Evolutionary conservation across 495 filamentous ascomycete species (phyloP).

Genomic region (Aspergillus indologenus): DNA sequence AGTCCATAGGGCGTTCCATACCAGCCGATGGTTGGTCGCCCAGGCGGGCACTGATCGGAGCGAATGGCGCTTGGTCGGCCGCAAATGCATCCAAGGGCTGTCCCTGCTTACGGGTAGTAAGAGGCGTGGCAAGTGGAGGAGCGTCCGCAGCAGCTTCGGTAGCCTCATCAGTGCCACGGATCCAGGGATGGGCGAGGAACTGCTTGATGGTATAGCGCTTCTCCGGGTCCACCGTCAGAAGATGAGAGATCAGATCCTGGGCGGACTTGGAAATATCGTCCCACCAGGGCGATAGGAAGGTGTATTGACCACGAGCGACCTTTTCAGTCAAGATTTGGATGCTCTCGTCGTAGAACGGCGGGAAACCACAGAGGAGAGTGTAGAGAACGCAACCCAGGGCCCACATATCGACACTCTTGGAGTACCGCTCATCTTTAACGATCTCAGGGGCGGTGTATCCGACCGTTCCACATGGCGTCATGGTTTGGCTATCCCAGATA

Average conservation of each 20-base stretch:
- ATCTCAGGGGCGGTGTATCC: constrained; percentile 99
- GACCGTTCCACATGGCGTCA: constrained; percentile 97
- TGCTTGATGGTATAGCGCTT: constrained; percentile 83
- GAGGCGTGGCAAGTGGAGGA: constrained; percentile 71
- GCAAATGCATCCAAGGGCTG: constrained; percentile 25
- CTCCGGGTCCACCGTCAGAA: constrained; percentile 85
- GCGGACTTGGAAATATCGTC: constrained; percentile 96
- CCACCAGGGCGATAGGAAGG: constrained; percentile 98
- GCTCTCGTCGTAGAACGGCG: constrained; percentile 97
- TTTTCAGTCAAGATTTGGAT: constrained; percentile 97
- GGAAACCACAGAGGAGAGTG: constrained; percentile 94
- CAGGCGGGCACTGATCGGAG: constrained; percentile 46
- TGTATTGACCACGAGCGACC: constrained; percentile 94
- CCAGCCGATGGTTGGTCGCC: constrained; percentile 48
- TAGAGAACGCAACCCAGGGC: constrained; percentile 95
- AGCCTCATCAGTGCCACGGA: constrained; percentile 70
- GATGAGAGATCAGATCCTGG: constrained; percentile 89
- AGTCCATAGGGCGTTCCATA: constrained; percentile 73
- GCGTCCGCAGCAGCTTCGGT: constrained; percentile 73
- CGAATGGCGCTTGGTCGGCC: constrained; percentile 41
- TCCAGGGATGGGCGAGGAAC: constrained; percentile 94
- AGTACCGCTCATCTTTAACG: constrained; percentile 97
- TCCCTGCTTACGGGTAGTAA: constrained; percentile 50
- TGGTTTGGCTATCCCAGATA: constrained; percentile 98
- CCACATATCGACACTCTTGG: constrained; percentile 99